These are phyloP conservation scores for Centrapalus pauciflorus DNA, from an alignment of 129 eudicot species.

Conservation along the genomic window DNA sequence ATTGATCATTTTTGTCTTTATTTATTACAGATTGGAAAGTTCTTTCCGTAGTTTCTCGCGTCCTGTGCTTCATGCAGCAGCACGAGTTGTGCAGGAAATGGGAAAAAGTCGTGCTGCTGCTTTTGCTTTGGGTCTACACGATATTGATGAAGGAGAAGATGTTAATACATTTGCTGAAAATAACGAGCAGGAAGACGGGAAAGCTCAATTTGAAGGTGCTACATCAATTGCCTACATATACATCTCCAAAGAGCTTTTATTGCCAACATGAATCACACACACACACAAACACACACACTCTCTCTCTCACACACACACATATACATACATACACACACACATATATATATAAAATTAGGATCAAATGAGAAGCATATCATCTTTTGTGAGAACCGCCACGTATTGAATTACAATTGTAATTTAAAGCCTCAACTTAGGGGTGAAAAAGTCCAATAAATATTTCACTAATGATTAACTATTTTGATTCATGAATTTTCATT, in stretches of 20 bases:
- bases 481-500: too few species aligned
- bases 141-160: conserved; percentile 81
- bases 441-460: too few species aligned
- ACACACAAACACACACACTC: too few species aligned
- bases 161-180: conserved; percentile 62
- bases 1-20: neutral
- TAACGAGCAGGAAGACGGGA: conserved; percentile 60
- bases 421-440: too few species aligned
- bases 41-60: conserved; percentile 96
- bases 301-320: too few species aligned
- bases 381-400: too few species aligned
- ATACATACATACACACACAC: too few species aligned
- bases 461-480: too few species aligned
- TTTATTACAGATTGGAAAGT: conserved; percentile 66
- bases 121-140: conserved; percentile 82
- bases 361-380: too few species aligned
- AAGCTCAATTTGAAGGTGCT: conserved; percentile 68
- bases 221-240: neutral
- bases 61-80: conserved; percentile 95
- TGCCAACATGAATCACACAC: neutral
- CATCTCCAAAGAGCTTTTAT: neutral
- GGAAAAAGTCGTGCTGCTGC: conserved; percentile 99
- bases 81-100: conserved; percentile 97
- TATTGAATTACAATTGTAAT: too few species aligned
- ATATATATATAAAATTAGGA: too few species aligned